A percentile compares a stretch with the other conserved stretches of the same genome.
phyloP scores from a whole-genome alignment of 2,329 filamentous ascomycete genomes.

The Trichophaea hybrida region DNA sequence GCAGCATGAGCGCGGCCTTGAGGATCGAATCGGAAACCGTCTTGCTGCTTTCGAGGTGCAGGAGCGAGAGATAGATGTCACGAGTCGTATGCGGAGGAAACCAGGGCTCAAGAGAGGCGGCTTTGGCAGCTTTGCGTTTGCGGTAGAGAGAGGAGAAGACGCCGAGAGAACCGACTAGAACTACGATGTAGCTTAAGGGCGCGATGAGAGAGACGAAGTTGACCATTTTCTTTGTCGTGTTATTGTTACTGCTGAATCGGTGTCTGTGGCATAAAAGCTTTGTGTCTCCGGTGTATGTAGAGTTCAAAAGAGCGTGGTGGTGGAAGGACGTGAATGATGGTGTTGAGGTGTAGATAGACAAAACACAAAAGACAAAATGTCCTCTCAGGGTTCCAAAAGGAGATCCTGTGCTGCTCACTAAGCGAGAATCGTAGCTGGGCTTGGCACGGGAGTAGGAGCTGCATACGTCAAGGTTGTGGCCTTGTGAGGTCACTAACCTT shows the following conservation, averaged over 20 bases:
- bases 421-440: too few species aligned
- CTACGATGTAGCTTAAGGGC: constrained; percentile 75
- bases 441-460: too few species aligned
- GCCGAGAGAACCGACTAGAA: constrained; percentile 74
- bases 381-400: not conserved
- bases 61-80: constrained; percentile 84
- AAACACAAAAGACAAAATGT: constrained; percentile 1
- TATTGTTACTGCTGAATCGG: not conserved
- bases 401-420: too few species aligned
- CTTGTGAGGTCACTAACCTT: too few species aligned
- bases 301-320: not conserved
- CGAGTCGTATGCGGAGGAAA: constrained; percentile 81
- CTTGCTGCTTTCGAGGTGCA: constrained; percentile 55
- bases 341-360: not conserved
- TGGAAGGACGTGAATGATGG: not conserved
- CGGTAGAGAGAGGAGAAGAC: constrained; percentile 90
- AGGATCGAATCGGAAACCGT: constrained; percentile 70
- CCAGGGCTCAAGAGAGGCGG: constrained; percentile 81
- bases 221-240: constrained; percentile 4
- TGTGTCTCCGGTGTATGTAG: not conserved
- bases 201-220: constrained; percentile 21
- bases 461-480: too few species aligned
- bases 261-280: not conserved
- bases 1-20: constrained; percentile 72
- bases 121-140: constrained; percentile 74